Evolutionary conservation across 139 green algal species (phyloP).

Genomic region (Dunaliella primolecta): DNA sequence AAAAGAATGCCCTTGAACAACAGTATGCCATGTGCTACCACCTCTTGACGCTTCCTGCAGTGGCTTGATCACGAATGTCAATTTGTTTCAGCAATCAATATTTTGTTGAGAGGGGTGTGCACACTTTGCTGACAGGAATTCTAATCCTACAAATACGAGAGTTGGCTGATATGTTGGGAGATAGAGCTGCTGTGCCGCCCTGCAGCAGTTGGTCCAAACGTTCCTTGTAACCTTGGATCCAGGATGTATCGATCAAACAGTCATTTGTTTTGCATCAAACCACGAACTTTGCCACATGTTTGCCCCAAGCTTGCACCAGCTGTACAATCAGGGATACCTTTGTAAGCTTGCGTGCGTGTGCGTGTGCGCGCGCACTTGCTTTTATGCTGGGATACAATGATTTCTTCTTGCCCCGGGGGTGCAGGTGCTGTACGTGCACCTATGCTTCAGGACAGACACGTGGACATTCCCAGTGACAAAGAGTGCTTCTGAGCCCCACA

Average conservation of each 20-base stretch:
- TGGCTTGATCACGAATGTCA: not conserved
- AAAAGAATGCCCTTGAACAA: not conserved
- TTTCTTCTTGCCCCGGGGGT: no score
- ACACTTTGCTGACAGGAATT: no score
- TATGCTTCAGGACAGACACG: conserved; percentile 38
- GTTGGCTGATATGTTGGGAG: no score
- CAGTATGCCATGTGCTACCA: not conserved
- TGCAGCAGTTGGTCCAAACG: not conserved
- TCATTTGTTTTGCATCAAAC: not conserved
- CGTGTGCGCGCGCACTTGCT: not conserved
- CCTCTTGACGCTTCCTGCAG: not conserved
- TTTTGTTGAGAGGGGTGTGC: not conserved
- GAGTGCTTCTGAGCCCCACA: not conserved
- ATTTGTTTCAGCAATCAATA: not conserved
- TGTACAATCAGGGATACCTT: not conserved
- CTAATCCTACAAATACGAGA: no score
- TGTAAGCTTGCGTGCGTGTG: not conserved
- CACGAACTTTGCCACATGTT: not conserved
- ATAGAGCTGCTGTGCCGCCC: no score
- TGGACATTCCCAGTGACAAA: conserved; percentile 29
- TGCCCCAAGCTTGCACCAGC: no score
- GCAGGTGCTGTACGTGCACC: conserved; percentile 42
- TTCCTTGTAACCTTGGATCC: not conserved
- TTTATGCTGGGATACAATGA: no score
- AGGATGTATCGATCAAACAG: not conserved